A percentile compares a stretch with the other conserved stretches of the same genome.
Evolutionary conservation across 495 filamentous ascomycete species (phyloP).

Genomic region (Trichoderma orchidacearum): DNA sequence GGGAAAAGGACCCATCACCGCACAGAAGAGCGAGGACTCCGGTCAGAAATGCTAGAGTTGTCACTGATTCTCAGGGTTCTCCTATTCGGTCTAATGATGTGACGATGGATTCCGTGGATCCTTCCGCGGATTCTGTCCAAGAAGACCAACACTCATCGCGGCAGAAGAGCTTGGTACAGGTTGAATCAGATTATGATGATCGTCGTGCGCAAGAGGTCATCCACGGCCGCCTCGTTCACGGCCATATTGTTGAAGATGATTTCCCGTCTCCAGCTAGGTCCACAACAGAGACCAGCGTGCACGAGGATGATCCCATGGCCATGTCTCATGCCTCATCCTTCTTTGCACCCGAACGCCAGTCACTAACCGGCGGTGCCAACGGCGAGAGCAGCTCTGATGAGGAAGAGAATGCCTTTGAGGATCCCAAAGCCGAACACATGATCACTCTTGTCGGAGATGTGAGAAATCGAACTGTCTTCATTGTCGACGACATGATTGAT

Average conservation of each 20-base stretch:
- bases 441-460: conserved; percentile 95
- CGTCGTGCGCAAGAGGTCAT: conserved; percentile 80
- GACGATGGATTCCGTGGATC: conserved; percentile 9
- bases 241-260: conserved; percentile 91
- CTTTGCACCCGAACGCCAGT: conserved; percentile 43
- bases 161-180: background rate
- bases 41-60: conserved; percentile 4
- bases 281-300: conserved; percentile 35
- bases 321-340: conserved; percentile 42
- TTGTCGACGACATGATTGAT: conserved; percentile 99
- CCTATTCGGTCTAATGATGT: conserved; percentile 21
- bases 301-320: conserved; percentile 42
- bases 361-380: conserved; percentile 72
- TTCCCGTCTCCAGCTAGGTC: conserved; percentile 63
- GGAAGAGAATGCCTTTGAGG: conserved; percentile 64
- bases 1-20: background rate
- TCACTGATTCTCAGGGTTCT: conserved; percentile 24
- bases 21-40: conserved; percentile 8
- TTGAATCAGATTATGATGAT: conserved; percentile 64
- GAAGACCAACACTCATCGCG: conserved; percentile 16
- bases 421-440: conserved; percentile 73
- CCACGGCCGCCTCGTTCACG: conserved; percentile 83
- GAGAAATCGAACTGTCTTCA: conserved; percentile 68
- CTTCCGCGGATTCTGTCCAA: background rate
- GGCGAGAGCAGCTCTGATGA: conserved; percentile 72